A percentile compares a stretch with the other conserved stretches of the same genome.
Conservation (phyloP, 225 moss, liverwort and hornwort genomes). For the Pseudisothecium myosuroides region DNA sequence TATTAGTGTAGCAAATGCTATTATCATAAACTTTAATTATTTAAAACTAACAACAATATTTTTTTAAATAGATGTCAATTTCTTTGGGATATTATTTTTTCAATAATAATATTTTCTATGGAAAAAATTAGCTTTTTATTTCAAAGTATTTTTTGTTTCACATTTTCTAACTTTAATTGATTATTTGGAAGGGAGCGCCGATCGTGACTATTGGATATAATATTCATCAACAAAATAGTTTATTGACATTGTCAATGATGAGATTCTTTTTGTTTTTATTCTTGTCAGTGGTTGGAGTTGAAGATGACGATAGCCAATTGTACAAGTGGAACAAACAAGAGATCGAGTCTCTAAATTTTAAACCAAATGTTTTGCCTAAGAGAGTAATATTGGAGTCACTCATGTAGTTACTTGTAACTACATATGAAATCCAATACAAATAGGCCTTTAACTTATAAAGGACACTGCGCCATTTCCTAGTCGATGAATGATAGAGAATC, state of each 20-base stretch:
- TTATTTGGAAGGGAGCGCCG: fast-evolving
- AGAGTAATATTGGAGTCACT: background rate
- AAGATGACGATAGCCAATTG: background rate
- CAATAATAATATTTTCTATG: background rate
- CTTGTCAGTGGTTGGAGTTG: background rate
- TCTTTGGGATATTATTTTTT: fast-evolving
- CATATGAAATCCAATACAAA: fast-evolving
- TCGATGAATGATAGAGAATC: too few species aligned
- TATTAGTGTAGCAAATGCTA: background rate
- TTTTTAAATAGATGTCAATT: too few species aligned
- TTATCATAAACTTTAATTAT: fast-evolving
- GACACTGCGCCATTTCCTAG: too few species aligned
- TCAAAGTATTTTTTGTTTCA: fast-evolving
- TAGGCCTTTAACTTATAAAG: too few species aligned
- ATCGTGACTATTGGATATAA: fast-evolving
- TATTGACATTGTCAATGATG: background rate
- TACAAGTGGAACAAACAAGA: fast-evolving
- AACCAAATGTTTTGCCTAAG: fast-evolving
- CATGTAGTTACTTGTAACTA: fast-evolving
- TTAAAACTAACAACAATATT: fast-evolving
- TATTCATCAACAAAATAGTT: background rate
- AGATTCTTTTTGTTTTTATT: background rate
- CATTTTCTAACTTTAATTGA: background rate
- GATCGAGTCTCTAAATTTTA: background rate
- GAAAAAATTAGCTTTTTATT: background rate